Percentiles rank a stretch among this genome's conserved stretches.
Evolutionary conservation across 805 yeast genomes (phyloP).

Genomic region (Babjeviella inositovora): DNA sequence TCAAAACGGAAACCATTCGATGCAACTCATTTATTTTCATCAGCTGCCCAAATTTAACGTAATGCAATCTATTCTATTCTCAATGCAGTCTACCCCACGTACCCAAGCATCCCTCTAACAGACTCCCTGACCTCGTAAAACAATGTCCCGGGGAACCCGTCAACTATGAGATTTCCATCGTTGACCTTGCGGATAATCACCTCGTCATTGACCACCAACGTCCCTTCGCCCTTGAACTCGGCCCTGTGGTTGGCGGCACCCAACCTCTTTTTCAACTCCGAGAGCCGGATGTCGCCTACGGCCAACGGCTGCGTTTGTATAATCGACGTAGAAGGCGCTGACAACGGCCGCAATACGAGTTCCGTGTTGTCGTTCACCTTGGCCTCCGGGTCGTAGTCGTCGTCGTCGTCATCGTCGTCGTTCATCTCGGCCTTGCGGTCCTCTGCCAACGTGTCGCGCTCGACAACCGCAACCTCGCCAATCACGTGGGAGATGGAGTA

Average conservation of each 20-base stretch:
- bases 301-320: constrained; percentile 26
- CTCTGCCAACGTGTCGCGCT: constrained; percentile 8
- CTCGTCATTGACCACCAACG: constrained; percentile 66
- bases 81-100: constrained; percentile 21
- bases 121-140: constrained; percentile 66
- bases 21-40: constrained; percentile 1
- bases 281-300: constrained; percentile 78
- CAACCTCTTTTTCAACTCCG: constrained; percentile 59
- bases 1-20: no score
- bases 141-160: constrained; percentile 61
- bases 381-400: no score
- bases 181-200: constrained; percentile 64
- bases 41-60: background rate
- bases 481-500: constrained; percentile 69
- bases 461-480: constrained; percentile 43
- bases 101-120: constrained; percentile 62
- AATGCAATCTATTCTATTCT: no score
- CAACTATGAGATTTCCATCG: constrained; percentile 74
- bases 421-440: constrained; percentile 7
- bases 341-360: constrained; percentile 1
- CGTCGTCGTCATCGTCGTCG: constrained; percentile 8
- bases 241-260: constrained; percentile 47
- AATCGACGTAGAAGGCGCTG: constrained; percentile 1
- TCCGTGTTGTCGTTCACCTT: background rate
- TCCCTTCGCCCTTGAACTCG: constrained; percentile 88